Base-by-base conservation (phyloP, 1,139 yeast species). In the Geotrichum europaeum region DNA sequence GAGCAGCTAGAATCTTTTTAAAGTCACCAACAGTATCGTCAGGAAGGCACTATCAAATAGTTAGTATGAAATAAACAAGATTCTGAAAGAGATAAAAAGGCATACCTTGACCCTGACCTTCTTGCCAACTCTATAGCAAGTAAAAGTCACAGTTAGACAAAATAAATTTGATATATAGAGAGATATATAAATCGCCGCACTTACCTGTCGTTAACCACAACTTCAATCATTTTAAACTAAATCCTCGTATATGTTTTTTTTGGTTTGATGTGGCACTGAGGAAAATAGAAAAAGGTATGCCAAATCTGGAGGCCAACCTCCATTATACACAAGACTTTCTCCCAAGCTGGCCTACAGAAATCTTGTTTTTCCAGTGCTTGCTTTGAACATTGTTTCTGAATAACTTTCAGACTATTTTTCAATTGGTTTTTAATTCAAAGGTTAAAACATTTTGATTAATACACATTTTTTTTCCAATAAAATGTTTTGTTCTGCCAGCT, bases 11-110 rank as follows among this genome's bases (percentile, higher is more conserved):
- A 12, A 94, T 82, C 71, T 87, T 85, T 76, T 95, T 94, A 73
- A 94, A 85, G 69, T 95, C 99, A 4, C 95, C 97, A n/a, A 94
- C 80, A 0, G 94, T 82, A 71, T 94, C 99, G 10, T 85, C 85
- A 2, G 86, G 87, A 22, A 92, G 79, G 70, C 97, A 90, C 75
- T 69, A 68, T 43, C 40, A 45, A 30, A 45, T 30, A 10, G 25
- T 56, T 43, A 25, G 40, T 5, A 34, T n/a, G 30, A 30, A 25
- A 15, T 24, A 12, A 45, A 32, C 22, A 20, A 18, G 25, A 43
- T 32, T 10, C 18, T 13, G 28, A 30, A 9, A 56, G 13, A 20
- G 10, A 43, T 24, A 10, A 22, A 24, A 22, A 15, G 3, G 9
- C 69, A 40, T 60, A 71, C 74, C 66, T 90, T 92, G 57, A 92